Evolutionary conservation across 2,329 filamentous ascomycete species (phyloP), one percentile per base, ranked within the genome.

Genomic region (Trichoderma sp.): DNA sequence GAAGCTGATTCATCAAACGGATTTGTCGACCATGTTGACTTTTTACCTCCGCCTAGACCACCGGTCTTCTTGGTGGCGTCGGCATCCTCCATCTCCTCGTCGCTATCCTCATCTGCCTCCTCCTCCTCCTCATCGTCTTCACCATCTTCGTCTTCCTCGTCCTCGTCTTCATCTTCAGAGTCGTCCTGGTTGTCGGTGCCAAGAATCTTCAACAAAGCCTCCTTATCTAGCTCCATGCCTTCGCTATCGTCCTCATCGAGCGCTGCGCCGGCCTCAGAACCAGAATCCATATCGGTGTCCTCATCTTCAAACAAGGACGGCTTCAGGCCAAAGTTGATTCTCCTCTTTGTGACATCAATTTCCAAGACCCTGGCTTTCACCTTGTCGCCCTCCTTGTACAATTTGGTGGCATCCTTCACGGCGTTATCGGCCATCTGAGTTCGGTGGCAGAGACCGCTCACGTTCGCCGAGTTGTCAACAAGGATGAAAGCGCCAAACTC

Each of bases 401-500:
- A 84, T 75, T 93, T 94, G 70, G 88, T 89, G n/a, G 94, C 92
- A 80, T 98, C 92, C 63, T 91, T 86, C 27, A 97, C 89, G 5
- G 86, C 82, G 73, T 90, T 89, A 72, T 97, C 93, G 0, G 95
- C 94, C 86, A 99, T 93, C 77, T 99, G 90, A 71, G 89, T 94
- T 70, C 92, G 88, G 78, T 99, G 95, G 78, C 94, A 98, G 10
- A 99, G 85, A 70, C 95, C 95, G 73, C 94, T 97, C 70, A 99
- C 88, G 72, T 97, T 97, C 66, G 87, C 85, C 5, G 94, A 96
- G 69, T 91, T 89, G 77, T 97, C 93, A 22, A 99, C 83, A 52
- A 96, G 87, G 73, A 99, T 91, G 78, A 99, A 99, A 5, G 94
- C 94, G 71, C 95, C 95, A 77, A 94, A 99, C 35, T 97, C 92